These are phyloP conservation scores for Xerocomellus amylosporus DNA, from an alignment of 768 basidiomycete species.

Conservation along the genomic window DNA sequence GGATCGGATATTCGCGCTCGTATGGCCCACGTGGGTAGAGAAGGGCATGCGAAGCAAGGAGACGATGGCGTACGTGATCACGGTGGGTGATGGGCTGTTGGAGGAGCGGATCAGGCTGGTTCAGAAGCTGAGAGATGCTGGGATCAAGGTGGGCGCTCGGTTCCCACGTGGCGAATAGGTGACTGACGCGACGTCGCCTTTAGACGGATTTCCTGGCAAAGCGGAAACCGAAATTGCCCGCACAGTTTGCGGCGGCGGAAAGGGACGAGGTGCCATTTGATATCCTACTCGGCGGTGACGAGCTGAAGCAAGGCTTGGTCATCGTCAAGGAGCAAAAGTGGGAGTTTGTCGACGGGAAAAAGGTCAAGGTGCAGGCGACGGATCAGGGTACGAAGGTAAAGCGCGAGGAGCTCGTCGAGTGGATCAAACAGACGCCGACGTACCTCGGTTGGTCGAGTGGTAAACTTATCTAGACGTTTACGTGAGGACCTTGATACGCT, in stretches of 20 bases:
- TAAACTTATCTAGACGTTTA: slow-evolving; percentile 22
- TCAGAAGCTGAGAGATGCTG: slow-evolving; percentile 76
- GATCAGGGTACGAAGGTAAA: slow-evolving; percentile 67
- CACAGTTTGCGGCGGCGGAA: slow-evolving; percentile 89
- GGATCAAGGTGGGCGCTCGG: slow-evolving; percentile 68
- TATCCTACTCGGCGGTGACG: slow-evolving; percentile 85
- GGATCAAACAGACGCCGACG: slow-evolving; percentile 48
- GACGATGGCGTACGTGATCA: slow-evolving; percentile 92
- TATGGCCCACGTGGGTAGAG: slow-evolving; percentile 85
- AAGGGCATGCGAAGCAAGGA: slow-evolving; percentile 80
- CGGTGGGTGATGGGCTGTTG: slow-evolving; percentile 84
- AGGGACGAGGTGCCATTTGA: slow-evolving; percentile 91
- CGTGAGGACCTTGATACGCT: neutral
- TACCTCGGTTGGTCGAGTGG: slow-evolving; percentile 33
- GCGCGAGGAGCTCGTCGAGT: slow-evolving; percentile 58
- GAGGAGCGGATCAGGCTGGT: slow-evolving; percentile 81
- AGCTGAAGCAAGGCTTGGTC: slow-evolving; percentile 80
- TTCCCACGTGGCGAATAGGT: neutral
- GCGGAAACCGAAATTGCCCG: slow-evolving; percentile 80
- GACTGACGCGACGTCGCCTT: slow-evolving; percentile 1
- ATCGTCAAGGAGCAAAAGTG: slow-evolving; percentile 90
- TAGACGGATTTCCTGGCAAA: slow-evolving; percentile 93
- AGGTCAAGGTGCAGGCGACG: slow-evolving; percentile 54
- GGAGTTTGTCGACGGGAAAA: slow-evolving; percentile 72
- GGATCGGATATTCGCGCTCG: slow-evolving; percentile 87